phyloP scores from a whole-genome alignment of 768 basidiomycete species.

The Panaeolus papilionaceus region DNA sequence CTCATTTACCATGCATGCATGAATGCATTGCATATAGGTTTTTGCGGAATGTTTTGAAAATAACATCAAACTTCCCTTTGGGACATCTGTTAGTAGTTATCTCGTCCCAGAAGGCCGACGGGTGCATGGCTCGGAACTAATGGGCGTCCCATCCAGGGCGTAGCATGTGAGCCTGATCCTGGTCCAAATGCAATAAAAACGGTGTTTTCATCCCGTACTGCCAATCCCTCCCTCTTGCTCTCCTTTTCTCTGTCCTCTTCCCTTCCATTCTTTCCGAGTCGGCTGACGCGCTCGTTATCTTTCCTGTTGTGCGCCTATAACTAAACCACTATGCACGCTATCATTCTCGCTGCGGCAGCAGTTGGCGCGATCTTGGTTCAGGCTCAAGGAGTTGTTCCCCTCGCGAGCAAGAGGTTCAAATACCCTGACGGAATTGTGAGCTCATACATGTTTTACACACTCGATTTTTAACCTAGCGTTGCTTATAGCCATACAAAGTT shows the following conservation, averaged over 20 bases:
- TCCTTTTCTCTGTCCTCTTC: neutral
- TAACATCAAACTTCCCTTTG: neutral
- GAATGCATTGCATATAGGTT: no score
- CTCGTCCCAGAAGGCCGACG: no score
- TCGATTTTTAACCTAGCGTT: neutral
- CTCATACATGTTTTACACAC: neutral
- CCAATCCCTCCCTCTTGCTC: neutral
- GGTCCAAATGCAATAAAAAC: neutral
- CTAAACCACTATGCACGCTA: neutral
- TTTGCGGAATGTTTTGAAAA: neutral
- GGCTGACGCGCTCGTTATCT: neutral
- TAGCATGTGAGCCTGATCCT: neutral
- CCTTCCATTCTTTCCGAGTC: no score
- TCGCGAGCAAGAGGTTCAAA: constrained; percentile 2
- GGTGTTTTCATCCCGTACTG: neutral
- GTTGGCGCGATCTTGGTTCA: neutral
- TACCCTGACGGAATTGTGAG: neutral
- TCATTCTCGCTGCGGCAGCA: neutral
- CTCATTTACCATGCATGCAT: neutral
- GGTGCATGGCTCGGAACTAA: neutral
- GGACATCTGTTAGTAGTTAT: no score
- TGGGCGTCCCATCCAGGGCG: neutral
- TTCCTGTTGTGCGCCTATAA: neutral
- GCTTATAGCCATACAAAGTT: constrained; percentile 40
- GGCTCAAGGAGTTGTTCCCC: neutral